These are phyloP conservation scores for Trifolium dubium DNA, from an alignment of 306 rosid species.

Conservation along the genomic window DNA sequence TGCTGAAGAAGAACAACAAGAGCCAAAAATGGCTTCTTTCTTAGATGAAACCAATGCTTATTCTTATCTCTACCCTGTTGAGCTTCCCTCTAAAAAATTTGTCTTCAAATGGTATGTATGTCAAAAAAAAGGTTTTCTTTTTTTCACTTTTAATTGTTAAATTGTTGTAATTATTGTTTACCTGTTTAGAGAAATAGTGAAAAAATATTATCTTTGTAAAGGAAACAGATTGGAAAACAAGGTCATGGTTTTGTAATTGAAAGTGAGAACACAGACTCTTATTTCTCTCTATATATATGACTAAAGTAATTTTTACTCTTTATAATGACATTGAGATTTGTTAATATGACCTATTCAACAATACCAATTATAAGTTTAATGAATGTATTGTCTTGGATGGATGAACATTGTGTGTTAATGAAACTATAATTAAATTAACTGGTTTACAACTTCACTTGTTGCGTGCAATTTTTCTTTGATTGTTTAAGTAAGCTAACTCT, in stretches of 20 bases:
- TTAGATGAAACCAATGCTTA: conserved; percentile 78
- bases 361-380: background rate
- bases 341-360: background rate
- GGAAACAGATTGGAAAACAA: background rate
- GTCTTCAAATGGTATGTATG: conserved; percentile 74
- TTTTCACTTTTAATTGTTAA: background rate
- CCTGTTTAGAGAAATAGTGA: background rate
- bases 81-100: conserved; percentile 71
- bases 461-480: conserved; percentile 19
- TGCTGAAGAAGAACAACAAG: conserved; percentile 57
- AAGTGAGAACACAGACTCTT: background rate
- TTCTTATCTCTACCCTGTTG: conserved; percentile 78
- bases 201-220: background rate
- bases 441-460: conserved; percentile 2
- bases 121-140: background rate
- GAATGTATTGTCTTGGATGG: conserved; percentile 18
- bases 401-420: conserved; percentile 24
- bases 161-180: background rate
- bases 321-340: no score
- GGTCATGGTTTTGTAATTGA: background rate
- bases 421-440: conserved; percentile 3
- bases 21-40: conserved; percentile 65
- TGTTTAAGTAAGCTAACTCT: conserved; percentile 50
- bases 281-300: background rate
- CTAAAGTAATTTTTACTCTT: background rate